Base-by-base conservation (phyloP, 768 basidiomycete genomes). In the Amyloporia xantha region DNA sequence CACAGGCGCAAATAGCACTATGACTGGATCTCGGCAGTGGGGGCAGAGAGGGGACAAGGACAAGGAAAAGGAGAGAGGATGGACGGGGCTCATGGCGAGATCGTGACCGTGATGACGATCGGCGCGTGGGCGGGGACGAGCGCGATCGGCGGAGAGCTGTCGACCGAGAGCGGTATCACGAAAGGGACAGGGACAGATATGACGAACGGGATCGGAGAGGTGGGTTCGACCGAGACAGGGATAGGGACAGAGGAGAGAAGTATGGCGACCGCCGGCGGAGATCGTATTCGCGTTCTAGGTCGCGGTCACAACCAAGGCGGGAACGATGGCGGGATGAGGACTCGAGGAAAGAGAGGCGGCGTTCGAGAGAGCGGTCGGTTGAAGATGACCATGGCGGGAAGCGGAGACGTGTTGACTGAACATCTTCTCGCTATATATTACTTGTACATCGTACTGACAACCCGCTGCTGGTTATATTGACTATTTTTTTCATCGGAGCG, bases 1-100 rank as follows among this genome's bases (percentile, higher is more conserved):
- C 17, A 66, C 67, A 2, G 68, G 68, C 11, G 66, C 67, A 5
- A 70, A 68, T 52, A 62, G 52, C 24, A 54, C 45, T 5, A 42
- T 37, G n/a, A 26, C 48, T 5, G 56, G 54, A 39, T 48, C 28
- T 37, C 57, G 65, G 13, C 56, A 59, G 33, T 61, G 61, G 59
- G 62, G 62, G 6, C 44, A 51, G 20, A 55, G 58, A 15, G 49
- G 38, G 4, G 52, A 54, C 19, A 13, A 44, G 20, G 47, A 35
- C 49, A 44, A 50, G 36, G 49, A 30, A 44, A 56, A 9, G 49
- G 51, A 11, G 40, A 13, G 55, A 58, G 21, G 59, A 60, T 26
- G 51, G 44, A 24, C 53, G 45, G 3, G 43, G 51, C 10, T 51
- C 57, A 19, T 56, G 61, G 59, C 53, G 59, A 15, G 61, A 59